Base-by-base conservation (phyloP, 2,329 filamentous ascomycete genomes). In the Ambrosiella cleistominuta region DNA sequence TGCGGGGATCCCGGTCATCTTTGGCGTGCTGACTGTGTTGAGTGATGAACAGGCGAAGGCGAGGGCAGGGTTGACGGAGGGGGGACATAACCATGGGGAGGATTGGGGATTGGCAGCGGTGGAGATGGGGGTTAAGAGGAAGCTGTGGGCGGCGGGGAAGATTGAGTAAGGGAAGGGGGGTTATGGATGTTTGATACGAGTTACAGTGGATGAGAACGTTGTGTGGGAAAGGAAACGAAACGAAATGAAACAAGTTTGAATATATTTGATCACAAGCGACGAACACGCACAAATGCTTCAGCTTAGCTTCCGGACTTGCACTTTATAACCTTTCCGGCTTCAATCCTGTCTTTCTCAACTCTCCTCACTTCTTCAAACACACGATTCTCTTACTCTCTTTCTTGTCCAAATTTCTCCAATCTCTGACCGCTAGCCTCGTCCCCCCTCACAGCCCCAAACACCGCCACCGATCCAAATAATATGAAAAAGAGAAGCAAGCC, bases 51-150 rank as follows among this genome's bases (percentile, higher is more conserved):
- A 98, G 72, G 93, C 88, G 11, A 74, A 85, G 70, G 83, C 85
- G 58, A 80, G 93, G 63, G 91, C 93, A 13, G 93, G 93, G 1
- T 72, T 96, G 59, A 70, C 72, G n/a, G 75, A 81, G 64, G 93
- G 97, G 69, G 97, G 97, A 72, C 93, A 98, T 72, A 93, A 93
- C 36, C 91, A 98, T 71, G 93, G 93, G 27, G 85, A 93, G 72
- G 91, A 97, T 70, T 98, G 93, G 93, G 93, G 93, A 2, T 77
- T 81, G 64, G 93, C 91, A 17, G 93, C 93, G 5, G 93, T 98
- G 39, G 93, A 98, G 76, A 78, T 98, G 75, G 90, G 86, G 5
- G 79, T 86, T 15, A 97, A 95, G 82, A 81, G 86, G 68, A 85
- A 76, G 70, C 83, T 82, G 55, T 97, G 90, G 91, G 79, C 80